Percentiles rank a stretch among this genome's conserved stretches.
Evolutionary conservation across 2,329 filamentous ascomycete species (phyloP).

Genomic region (Aspergillus terreus): DNA sequence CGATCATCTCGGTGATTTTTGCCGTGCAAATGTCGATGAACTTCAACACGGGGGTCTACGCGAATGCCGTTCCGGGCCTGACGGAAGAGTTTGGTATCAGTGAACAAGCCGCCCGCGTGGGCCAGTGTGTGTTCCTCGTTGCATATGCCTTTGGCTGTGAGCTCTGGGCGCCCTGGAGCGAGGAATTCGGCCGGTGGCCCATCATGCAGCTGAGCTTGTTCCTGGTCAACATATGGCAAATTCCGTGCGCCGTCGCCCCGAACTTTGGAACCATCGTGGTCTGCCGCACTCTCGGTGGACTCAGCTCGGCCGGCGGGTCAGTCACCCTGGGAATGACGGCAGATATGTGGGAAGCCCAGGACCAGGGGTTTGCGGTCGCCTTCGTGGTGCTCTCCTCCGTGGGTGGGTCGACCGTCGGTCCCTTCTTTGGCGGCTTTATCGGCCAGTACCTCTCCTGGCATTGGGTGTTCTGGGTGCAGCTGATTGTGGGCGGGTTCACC

Average conservation of each 20-base stretch:
- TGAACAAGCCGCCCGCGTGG: constrained; percentile 63
- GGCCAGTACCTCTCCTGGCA: constrained; percentile 47
- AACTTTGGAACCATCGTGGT: constrained; percentile 69
- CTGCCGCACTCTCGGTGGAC: constrained; percentile 63
- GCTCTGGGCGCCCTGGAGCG: constrained; percentile 81
- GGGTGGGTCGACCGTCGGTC: constrained; percentile 63
- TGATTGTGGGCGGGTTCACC: constrained; percentile 54
- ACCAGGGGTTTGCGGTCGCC: constrained; percentile 70
- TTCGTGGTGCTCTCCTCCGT: constrained; percentile 76
- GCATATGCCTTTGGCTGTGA: constrained; percentile 82
- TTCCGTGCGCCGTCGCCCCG: constrained; percentile 67
- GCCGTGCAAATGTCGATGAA: constrained; percentile 73
- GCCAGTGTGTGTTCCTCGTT: constrained; percentile 73
- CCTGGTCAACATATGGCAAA: constrained; percentile 73
- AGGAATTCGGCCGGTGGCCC: constrained; percentile 75
- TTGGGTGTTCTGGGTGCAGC: constrained; percentile 60
- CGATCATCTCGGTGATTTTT: constrained; percentile 67
- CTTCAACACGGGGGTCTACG: constrained; percentile 71
- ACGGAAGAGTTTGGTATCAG: constrained; percentile 65
- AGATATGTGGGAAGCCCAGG: constrained; percentile 67
- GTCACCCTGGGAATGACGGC: constrained; percentile 72
- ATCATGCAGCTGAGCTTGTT: constrained; percentile 69
- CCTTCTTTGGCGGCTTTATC: constrained; percentile 52
- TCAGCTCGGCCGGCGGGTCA: constrained; percentile 68
- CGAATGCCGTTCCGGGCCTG: constrained; percentile 65